A percentile compares a stretch with the other conserved stretches of the same genome.
These are phyloP conservation scores for Choiromyces venosus DNA, from an alignment of 495 filamentous ascomycete genomes.

Conservation along the genomic window DNA sequence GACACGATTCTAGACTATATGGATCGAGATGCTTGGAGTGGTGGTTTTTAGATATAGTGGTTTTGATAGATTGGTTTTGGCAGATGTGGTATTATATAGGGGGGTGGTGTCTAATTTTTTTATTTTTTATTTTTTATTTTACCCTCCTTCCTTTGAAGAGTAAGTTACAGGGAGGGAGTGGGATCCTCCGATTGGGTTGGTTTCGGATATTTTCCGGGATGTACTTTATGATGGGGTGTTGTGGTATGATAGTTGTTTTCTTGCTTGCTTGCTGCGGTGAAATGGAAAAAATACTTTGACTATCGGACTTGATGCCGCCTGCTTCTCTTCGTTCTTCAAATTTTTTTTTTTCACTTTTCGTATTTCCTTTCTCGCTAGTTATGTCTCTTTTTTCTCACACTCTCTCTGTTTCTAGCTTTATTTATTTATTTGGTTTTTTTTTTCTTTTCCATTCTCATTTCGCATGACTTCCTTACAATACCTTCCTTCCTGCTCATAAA, in stretches of 20 bases:
- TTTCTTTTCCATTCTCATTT: not conserved
- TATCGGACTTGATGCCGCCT: not conserved
- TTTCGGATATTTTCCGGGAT: not conserved
- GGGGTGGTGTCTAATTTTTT: no score
- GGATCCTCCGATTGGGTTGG: not conserved
- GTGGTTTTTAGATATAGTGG: no score
- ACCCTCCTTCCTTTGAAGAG: no score
- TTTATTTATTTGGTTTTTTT: no score
- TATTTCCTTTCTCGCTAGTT: not conserved
- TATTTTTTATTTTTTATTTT: no score
- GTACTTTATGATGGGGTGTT: no score
- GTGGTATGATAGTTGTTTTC: not conserved
- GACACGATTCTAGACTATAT: no score
- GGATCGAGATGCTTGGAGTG: no score
- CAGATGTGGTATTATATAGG: no score
- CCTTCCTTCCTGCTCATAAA: not conserved
- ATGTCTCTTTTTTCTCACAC: not conserved
- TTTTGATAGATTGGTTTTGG: no score
- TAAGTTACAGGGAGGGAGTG: no score
- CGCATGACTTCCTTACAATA: not conserved
- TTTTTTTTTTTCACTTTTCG: not conserved
- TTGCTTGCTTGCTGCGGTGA: not conserved
- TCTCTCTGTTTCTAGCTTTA: not conserved
- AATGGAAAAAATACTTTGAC: not conserved
- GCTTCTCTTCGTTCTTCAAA: not conserved